Evolutionary conservation across 805 yeast genomes (phyloP).

Genomic region (Saitoella complicata): DNA sequence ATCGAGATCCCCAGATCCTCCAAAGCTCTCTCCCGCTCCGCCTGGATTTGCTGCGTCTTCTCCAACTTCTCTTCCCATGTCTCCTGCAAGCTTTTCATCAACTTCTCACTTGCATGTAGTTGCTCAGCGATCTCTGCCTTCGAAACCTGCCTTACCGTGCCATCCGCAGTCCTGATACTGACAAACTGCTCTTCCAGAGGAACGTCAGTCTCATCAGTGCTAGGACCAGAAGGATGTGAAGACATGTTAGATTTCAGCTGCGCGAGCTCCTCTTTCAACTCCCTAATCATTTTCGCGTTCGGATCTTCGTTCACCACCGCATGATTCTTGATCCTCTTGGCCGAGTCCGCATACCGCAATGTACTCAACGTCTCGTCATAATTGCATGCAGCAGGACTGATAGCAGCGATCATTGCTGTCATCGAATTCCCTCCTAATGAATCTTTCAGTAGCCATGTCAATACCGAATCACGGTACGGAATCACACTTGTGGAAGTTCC

Average conservation of each 20-base stretch:
- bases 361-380: constrained; percentile 67
- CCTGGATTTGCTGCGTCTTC: constrained; percentile 13
- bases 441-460: constrained; percentile 63
- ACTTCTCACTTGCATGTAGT: constrained; percentile 13
- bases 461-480: constrained; percentile 59
- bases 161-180: no score
- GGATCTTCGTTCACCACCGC: constrained; percentile 38
- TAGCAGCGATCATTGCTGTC: constrained; percentile 74
- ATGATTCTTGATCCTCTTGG: constrained; percentile 46
- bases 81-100: constrained; percentile 15
- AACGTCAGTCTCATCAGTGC: no score
- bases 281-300: constrained; percentile 13
- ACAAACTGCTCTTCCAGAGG: no score
- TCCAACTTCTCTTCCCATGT: constrained; percentile 18
- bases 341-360: constrained; percentile 60
- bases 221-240: no score
- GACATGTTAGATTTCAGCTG: constrained; percentile 8
- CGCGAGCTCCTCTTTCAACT: constrained; percentile 15
- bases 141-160: no score
- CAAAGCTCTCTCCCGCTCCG: constrained; percentile 15
- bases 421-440: constrained; percentile 74
- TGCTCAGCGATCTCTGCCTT: constrained; percentile 12
- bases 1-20: constrained; percentile 17
- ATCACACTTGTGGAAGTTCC: constrained; percentile 24
- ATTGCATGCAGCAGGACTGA: constrained; percentile 47